Evolutionary conservation across 306 rosid genomes (phyloP), one percentile per base, ranked within the genome.

Genomic region (Quercus variabilis): DNA sequence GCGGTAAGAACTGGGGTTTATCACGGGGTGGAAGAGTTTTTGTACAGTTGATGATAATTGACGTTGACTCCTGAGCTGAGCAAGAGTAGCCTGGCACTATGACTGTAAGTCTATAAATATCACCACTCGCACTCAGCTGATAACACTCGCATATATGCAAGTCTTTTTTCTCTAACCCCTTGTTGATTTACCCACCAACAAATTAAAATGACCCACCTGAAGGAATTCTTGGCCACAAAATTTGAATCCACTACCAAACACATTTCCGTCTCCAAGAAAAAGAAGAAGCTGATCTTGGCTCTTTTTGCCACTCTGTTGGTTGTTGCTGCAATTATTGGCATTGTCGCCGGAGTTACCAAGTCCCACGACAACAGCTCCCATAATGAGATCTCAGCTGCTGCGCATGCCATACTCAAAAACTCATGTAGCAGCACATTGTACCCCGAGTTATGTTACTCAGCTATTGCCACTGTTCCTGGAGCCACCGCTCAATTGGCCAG

Each of bases 381-480:
- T 70, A 11, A 12, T 75, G 55, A 69, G 1, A 64, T 75, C 58
- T 77, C 85, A 0, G 12, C 80, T 0, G 12, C 80, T 4, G 72
- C 92, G 12, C 99, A 93, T 81, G 38, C 87, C 76, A 70, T 91
- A 0, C 80, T 91, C 1, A 90, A 87, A 75, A 20, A 3, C 69
- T 87, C 94, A 0, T 95, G 99, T 78, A 82, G 92, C 55, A 25
- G 74, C 76, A 90, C 99, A 6, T 84, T 90, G 18, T 95, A 90
- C 87, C 97, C 92, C 0, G 92, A 91, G 0, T 85, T 92, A 1
- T 95, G 99, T 74, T 87, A 85, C 91, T 88, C 97, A 8, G 83
- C 94, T 8, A 63, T 90, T 0, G 70, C 92, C 28, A 71, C 83
- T 0, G 86, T 72, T 4, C 88, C 90, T 1, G 75, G 58, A 26